A percentile compares a stretch with the other conserved stretches of the same genome.
Conservation (phyloP, 805 yeast species). For the Ogataea paradorogensis region DNA sequence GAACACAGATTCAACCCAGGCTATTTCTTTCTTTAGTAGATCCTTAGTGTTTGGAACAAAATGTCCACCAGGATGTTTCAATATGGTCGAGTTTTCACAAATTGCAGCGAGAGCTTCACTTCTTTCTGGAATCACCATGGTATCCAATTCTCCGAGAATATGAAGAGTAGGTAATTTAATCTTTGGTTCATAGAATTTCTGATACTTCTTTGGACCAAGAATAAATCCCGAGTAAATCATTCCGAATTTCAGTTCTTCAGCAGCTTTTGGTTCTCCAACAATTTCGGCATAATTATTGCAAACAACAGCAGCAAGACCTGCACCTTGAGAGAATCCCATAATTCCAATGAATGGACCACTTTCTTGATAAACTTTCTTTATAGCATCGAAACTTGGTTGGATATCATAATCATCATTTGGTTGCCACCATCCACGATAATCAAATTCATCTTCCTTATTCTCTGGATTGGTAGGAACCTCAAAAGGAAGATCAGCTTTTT, state of each 20-base stretch:
- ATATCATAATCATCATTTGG: slow-evolving; percentile 38
- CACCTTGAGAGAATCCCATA: slow-evolving; percentile 93
- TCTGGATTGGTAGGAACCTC: slow-evolving; percentile 37
- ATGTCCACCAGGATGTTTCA: slow-evolving; percentile 95
- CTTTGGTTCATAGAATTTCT: slow-evolving; percentile 29
- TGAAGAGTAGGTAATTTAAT: slow-evolving; percentile 53
- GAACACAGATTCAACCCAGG: slow-evolving; percentile 32
- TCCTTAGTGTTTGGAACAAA: slow-evolving; percentile 86
- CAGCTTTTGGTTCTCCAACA: slow-evolving; percentile 44
- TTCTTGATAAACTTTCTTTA: slow-evolving; percentile 45
- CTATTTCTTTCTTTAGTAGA: slow-evolving; percentile 31
- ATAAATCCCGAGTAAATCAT: slow-evolving; percentile 67
- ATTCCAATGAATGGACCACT: slow-evolving; percentile 87
- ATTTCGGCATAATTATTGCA: slow-evolving; percentile 56
- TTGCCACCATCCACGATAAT: slow-evolving; percentile 71
- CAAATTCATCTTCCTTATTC: slow-evolving; percentile 22
- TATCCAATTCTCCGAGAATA: slow-evolving; percentile 81
- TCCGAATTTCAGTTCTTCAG: slow-evolving; percentile 58
- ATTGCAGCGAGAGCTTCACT: slow-evolving; percentile 59
- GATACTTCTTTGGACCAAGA: slow-evolving; percentile 28
- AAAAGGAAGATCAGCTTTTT: slow-evolving; percentile 72
- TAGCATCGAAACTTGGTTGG: slow-evolving; percentile 45
- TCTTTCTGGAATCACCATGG: slow-evolving; percentile 75
- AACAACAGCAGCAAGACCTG: slow-evolving; percentile 75
- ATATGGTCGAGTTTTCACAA: slow-evolving; percentile 42